Evolutionary conservation across 2,329 filamentous ascomycete species (phyloP).

Genomic region (Penicillium sp.): DNA sequence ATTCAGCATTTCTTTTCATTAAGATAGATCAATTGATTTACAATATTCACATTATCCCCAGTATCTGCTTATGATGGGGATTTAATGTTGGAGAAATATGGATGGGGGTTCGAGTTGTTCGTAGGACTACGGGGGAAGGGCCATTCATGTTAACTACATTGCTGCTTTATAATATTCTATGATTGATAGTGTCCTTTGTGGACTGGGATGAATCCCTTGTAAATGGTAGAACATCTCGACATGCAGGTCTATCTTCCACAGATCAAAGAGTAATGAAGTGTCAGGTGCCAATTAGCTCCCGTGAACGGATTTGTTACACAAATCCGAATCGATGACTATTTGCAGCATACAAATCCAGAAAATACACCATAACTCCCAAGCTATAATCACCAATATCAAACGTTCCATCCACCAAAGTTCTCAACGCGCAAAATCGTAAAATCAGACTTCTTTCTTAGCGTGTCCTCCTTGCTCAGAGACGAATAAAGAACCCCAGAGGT

Average conservation of each 20-base stretch:
- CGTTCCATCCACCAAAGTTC: not conserved
- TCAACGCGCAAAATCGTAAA: not conserved
- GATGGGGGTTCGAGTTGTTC: not conserved
- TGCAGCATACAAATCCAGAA: not conserved
- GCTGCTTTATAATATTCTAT: too few relatives aligned
- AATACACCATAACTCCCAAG: constrained; percentile 9
- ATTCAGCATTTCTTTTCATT: not conserved
- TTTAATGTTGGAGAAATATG: not conserved
- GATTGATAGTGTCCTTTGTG: too few relatives aligned
- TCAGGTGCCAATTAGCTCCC: not conserved
- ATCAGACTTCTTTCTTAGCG: not conserved
- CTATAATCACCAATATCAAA: not conserved
- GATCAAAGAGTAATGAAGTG: too few relatives aligned
- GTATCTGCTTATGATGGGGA: not conserved
- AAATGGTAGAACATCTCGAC: too few relatives aligned
- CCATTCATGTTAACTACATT: too few relatives aligned
- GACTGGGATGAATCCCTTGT: too few relatives aligned
- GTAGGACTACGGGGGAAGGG: too few relatives aligned
- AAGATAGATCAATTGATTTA: not conserved
- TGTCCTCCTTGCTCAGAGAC: too few relatives aligned
- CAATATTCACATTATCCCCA: not conserved
- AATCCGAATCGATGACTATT: not conserved
- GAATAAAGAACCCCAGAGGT: not conserved
- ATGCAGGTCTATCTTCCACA: too few relatives aligned
- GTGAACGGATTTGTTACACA: not conserved